These are phyloP conservation scores for Coprinopsis strossmayeri DNA, from an alignment of 768 basidiomycete genomes.

Conservation along the genomic window DNA sequence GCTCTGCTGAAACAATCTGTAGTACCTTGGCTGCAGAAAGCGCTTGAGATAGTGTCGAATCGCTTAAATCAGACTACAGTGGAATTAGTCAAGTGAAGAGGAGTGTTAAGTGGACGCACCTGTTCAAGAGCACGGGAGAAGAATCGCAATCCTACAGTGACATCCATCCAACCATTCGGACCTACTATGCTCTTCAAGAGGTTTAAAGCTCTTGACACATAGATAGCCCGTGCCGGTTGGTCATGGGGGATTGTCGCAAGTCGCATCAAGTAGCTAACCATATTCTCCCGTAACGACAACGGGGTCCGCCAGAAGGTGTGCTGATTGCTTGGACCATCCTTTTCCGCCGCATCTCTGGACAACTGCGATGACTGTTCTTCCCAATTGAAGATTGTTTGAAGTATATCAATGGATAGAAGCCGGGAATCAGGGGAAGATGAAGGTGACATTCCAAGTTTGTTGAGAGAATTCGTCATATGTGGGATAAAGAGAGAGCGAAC, in stretches of 20 bases:
- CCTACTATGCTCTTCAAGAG: slow-evolving; percentile 76
- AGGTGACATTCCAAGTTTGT: slow-evolving; percentile 77
- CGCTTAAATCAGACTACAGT: slow-evolving; percentile 45
- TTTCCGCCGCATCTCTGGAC: slow-evolving; percentile 11
- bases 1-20: slow-evolving; percentile 77
- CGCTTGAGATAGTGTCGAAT: slow-evolving; percentile 59
- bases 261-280: slow-evolving; percentile 94
- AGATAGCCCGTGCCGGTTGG: slow-evolving; percentile 34
- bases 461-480: slow-evolving; percentile 86
- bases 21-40: slow-evolving; percentile 84
- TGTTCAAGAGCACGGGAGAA: slow-evolving; percentile 82
- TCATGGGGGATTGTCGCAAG: slow-evolving; percentile 68
- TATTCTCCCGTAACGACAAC: slow-evolving; percentile 74
- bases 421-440: slow-evolving; percentile 73
- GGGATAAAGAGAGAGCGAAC: slow-evolving; percentile 90
- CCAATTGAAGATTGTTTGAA: slow-evolving; percentile 92
- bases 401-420: slow-evolving; percentile 81
- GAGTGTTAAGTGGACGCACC: slow-evolving; percentile 34
- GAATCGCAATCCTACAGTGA: slow-evolving; percentile 86
- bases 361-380: slow-evolving; percentile 58
- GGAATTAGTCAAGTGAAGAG: neutral
- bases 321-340: slow-evolving; percentile 13
- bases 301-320: slow-evolving; percentile 65
- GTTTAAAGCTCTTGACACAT: slow-evolving; percentile 57
- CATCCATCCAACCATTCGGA: slow-evolving; percentile 83